Evolutionary conservation across 1,284 basidiomycete species (phyloP).

Genomic region (Trametes pubescens): DNA sequence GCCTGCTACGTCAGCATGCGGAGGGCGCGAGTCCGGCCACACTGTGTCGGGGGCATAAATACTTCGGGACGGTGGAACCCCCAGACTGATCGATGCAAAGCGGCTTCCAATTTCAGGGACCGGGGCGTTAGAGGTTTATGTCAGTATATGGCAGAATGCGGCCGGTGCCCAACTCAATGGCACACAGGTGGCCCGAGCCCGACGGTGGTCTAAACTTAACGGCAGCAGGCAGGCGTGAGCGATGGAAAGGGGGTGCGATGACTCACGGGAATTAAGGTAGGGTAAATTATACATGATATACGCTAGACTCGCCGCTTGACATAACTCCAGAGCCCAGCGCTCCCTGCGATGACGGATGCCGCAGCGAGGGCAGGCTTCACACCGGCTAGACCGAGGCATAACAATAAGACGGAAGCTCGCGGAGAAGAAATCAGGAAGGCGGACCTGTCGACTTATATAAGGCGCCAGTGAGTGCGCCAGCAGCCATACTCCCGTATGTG

Average conservation of each 20-base stretch:
- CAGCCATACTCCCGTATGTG: constrained; percentile 88
- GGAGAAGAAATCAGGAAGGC: constrained; percentile 48
- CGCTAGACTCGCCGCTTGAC: constrained; percentile 82
- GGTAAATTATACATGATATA: constrained; percentile 43
- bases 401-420: constrained; percentile 46
- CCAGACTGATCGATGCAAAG: constrained; percentile 30
- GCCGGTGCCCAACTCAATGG: constrained; percentile 27
- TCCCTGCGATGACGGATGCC: constrained; percentile 87
- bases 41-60: constrained; percentile 31
- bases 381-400: constrained; percentile 72
- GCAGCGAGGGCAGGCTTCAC: constrained; percentile 89
- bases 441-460: constrained; percentile 94
- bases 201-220: constrained; percentile 34
- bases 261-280: constrained; percentile 41
- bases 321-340: constrained; percentile 92
- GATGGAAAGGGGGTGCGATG: constrained; percentile 35
- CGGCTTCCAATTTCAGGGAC: constrained; percentile 32
- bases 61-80: constrained; percentile 22
- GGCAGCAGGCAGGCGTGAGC: constrained; percentile 30
- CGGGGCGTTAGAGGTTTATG: constrained; percentile 30
- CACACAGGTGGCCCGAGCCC: constrained; percentile 24
- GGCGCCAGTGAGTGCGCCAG: constrained; percentile 91
- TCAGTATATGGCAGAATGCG: constrained; percentile 28
- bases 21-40: constrained; percentile 30
- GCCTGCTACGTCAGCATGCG: constrained; percentile 30